Evolutionary conservation across 148 eudicot genomes (phyloP).

Genomic region (Chenopodium formosanum): DNA sequence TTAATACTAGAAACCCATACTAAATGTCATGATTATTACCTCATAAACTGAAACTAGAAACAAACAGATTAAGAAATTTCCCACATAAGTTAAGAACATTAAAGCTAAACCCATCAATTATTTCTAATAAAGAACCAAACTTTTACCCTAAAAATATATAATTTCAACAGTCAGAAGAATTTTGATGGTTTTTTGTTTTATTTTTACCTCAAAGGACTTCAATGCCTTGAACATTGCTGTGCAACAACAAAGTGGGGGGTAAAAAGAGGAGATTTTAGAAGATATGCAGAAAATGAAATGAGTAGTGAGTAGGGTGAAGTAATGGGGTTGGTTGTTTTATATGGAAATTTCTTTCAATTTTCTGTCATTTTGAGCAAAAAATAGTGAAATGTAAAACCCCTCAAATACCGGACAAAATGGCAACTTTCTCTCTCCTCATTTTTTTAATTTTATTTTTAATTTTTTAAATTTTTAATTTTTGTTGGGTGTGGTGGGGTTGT

Average conservation of each 20-base stretch:
- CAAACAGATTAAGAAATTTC: no score
- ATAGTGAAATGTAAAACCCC: background rate
- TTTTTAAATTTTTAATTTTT: background rate
- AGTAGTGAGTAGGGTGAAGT: slow-evolving; percentile 16
- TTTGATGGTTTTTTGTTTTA: background rate
- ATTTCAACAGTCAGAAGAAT: background rate
- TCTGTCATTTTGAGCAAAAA: background rate
- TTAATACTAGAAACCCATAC: slow-evolving; percentile 9
- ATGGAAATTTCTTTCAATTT: slow-evolving; percentile 9
- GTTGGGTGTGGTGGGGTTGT: slow-evolving; percentile 19
- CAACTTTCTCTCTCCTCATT: background rate
- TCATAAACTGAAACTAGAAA: no score
- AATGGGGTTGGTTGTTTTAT: slow-evolving; percentile 27
- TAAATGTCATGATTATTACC: background rate
- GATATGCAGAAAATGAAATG: background rate
- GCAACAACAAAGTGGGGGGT: slow-evolving; percentile 12
- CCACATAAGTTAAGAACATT: no score
- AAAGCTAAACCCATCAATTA: no score
- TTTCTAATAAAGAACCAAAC: no score
- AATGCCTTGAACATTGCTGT: slow-evolving; percentile 35
- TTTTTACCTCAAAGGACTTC: slow-evolving; percentile 20
- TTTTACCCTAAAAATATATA: background rate
- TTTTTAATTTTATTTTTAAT: no score
- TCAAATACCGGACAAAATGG: slow-evolving; percentile 27
- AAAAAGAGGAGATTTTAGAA: background rate